These are phyloP conservation scores for Aaosphaeria arxii DNA, from an alignment of 2,329 filamentous ascomycete species.

Conservation along the genomic window DNA sequence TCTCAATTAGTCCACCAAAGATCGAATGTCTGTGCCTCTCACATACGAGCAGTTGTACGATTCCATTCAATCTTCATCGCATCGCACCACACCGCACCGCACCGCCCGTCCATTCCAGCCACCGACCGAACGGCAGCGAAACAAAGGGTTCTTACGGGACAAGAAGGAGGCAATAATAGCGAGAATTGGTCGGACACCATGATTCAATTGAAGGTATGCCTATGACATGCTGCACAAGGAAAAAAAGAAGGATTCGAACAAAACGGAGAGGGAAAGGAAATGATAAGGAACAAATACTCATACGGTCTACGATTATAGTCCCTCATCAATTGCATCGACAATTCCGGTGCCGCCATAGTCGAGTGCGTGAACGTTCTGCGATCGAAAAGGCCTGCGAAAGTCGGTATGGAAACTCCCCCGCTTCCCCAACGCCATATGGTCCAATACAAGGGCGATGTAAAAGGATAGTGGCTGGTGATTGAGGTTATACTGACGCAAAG, in stretches of 20 bases:
- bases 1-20: no score
- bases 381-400: constrained; percentile 82
- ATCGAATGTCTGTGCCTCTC: no score
- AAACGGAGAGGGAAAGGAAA: no score
- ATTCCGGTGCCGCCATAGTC: constrained; percentile 94
- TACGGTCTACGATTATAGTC: constrained; percentile 60
- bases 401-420: constrained; percentile 62
- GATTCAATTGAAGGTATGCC: constrained; percentile 39
- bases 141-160: no score
- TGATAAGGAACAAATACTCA: constrained; percentile 38
- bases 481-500: constrained; percentile 4
- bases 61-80: no score
- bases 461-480: neutral
- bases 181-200: constrained; percentile 15
- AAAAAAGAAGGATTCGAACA: no score
- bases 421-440: neutral
- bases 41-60: no score
- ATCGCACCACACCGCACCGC: no score
- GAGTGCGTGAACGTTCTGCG: constrained; percentile 93
- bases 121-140: no score
- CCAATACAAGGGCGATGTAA: neutral
- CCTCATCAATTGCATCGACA: constrained; percentile 99
- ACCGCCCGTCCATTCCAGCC: no score
- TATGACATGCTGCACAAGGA: no score
- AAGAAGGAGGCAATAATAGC: no score